Base-by-base conservation (phyloP, 305 asterid genomes). In the Ajuga reptans region DNA sequence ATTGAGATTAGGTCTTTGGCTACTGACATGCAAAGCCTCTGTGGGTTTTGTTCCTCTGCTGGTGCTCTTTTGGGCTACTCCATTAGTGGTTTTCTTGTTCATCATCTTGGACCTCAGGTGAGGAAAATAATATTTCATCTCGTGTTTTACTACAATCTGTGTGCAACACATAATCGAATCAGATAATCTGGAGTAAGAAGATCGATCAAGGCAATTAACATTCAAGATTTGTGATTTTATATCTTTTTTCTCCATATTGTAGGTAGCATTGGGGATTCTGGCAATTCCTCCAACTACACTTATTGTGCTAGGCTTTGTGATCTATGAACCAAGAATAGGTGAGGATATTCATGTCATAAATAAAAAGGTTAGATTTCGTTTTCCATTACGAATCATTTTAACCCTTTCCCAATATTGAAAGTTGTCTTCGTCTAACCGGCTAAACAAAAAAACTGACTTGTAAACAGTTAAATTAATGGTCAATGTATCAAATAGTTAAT, bases 31-130 rank as follows among this genome's bases (percentile, higher is more conserved):
- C 95, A 87, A 36, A 85, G 84, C 66, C 89, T 87, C 6, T 78
- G 84, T 46, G 86, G 89, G 65, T 69, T 80, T 37, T 82, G 86
- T 50, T 80, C 89, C 7, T 82, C 87, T 0, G 79, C 68, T 18
- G 91, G 91, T 37, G 89, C 91, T 24, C 89, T 87, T 14, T 7
- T 85, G 29, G 91, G 95, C 4, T 87, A 77, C 72, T 79, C 86
- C 51, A 77, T 80, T 4, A 85, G 95, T 60, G 91, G 95, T 0
- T 79, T 85, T 66, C 75, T 87, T 50, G 91, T 85, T 74, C 87
- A 79, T 71, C 87, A 51, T 43, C 74, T 84, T 43, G 89, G 95
- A 41, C 31, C 95, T 68, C 87, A 85, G 91, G 95, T 80, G 0
- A 31, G 24, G 17, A 64, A 27, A 36, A 21, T 16, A 33, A 15